Percentiles rank a stretch among this genome's conserved stretches.
These are phyloP conservation scores for Eragrostis nindensis DNA, from an alignment of 176 grass and related monocot genomes.

Conservation along the genomic window DNA sequence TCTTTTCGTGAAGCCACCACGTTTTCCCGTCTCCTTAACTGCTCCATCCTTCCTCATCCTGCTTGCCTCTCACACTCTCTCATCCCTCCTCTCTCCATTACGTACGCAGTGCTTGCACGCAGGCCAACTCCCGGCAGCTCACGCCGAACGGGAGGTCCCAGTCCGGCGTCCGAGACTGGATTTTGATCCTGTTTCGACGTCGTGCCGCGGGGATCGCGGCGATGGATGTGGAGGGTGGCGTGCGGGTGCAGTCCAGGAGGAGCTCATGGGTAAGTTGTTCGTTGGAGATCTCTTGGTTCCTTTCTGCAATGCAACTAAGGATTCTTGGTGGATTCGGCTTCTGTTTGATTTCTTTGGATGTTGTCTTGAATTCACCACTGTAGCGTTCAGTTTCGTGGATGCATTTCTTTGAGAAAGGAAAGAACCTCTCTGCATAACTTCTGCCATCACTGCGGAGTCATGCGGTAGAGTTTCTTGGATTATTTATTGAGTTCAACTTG, in stretches of 20 bases:
- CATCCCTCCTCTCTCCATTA: neutral
- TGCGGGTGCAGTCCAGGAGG: neutral
- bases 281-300: neutral
- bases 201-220: neutral
- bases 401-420: slow-evolving; percentile 6
- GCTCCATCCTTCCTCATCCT: slow-evolving; percentile 38
- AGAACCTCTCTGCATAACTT: neutral
- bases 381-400: neutral
- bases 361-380: neutral
- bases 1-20: slow-evolving; percentile 62
- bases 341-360: neutral
- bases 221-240: slow-evolving; percentile 41
- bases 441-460: neutral
- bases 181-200: neutral
- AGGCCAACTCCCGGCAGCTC: neutral
- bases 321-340: neutral
- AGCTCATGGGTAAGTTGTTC: slow-evolving; percentile 44
- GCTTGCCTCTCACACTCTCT: neutral
- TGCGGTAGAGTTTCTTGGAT: neutral
- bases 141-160: neutral
- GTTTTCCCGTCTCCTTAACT: slow-evolving; percentile 59
- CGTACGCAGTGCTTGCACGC: slow-evolving; percentile 27
- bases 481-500: neutral
- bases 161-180: neutral
- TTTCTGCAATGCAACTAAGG: neutral